Evolutionary conservation across 805 yeast genomes (phyloP).

Genomic region (Candida nonsorbophila): DNA sequence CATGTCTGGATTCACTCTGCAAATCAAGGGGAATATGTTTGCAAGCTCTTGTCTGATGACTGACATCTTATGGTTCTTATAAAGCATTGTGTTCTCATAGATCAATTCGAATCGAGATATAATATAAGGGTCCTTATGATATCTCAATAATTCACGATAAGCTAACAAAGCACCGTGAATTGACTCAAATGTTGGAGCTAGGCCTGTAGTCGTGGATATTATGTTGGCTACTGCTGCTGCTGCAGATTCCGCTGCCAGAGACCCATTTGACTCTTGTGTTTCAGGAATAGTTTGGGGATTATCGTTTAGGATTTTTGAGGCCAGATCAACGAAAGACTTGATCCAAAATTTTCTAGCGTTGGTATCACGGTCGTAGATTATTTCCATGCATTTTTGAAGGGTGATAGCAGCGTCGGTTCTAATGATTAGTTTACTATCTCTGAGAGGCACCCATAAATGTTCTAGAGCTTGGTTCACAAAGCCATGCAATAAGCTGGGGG

Average conservation of each 20-base stretch:
- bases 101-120: slow-evolving; percentile 68
- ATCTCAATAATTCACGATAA: slow-evolving; percentile 67
- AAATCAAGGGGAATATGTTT: slow-evolving; percentile 74
- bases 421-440: slow-evolving; percentile 71
- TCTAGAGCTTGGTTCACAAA: slow-evolving; percentile 75
- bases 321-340: slow-evolving; percentile 60
- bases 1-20: slow-evolving; percentile 66
- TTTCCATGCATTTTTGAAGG: slow-evolving; percentile 69
- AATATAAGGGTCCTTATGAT: slow-evolving; percentile 67
- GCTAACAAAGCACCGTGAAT: slow-evolving; percentile 87
- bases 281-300: slow-evolving; percentile 6
- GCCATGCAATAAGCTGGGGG: slow-evolving; percentile 77
- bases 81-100: slow-evolving; percentile 66
- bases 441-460: slow-evolving; percentile 80
- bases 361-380: slow-evolving; percentile 73
- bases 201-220: slow-evolving; percentile 14
- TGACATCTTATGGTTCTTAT: slow-evolving; percentile 71
- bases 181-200: slow-evolving; percentile 45
- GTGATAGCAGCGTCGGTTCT: slow-evolving; percentile 83
- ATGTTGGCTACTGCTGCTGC: slow-evolving; percentile 13
- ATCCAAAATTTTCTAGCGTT: slow-evolving; percentile 73
- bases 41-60: slow-evolving; percentile 83
- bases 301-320: slow-evolving; percentile 52
- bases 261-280: not conserved
- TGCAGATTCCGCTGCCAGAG: slow-evolving; percentile 2